Base-by-base conservation (phyloP, 768 basidiomycete species). In the Trametes elegans region DNA sequence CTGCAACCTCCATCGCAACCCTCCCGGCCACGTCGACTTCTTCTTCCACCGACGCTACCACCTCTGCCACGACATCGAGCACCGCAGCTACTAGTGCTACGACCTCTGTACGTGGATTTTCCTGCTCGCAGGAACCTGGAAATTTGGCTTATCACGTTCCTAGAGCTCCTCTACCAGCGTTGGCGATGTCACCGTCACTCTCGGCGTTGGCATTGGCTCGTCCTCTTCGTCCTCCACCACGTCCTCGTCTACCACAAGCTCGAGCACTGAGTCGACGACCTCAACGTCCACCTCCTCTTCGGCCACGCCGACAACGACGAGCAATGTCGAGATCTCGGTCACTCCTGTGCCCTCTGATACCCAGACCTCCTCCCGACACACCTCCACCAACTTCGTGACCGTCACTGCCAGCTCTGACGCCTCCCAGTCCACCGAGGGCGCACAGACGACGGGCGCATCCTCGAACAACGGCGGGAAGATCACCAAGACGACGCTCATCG, bases 401-500 rank as follows among this genome's bases (percentile, higher is more conserved):
- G 36, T 55, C 49, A 53, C 52, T 13, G 40, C 38, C 29, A 44
- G 59, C 38, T 58, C 69, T 27, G 67, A 73, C 10, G 58, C 67
- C 26, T 66, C 75, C 2, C 34, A 53, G 14, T 59, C 71, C 3
- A 56, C 67, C 13, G 32, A 63, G 2, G 27, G 48, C 39, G 43
- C 57, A 8, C 32, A 58, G 13, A 29, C 46, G 23, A 45, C 64
- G 5, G 38, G 62, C 18, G 57, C 59, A 18, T 34, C 68, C 5
- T 27, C 67, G 1, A 16, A 57, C 55, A 76, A 70, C 29, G 16
- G 21, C 47, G 73, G 80, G 5, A 70, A 81, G 51, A 66, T 77
- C 56, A 72, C 74, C 8, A 70, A 69, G 43, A 70, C 75, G 21
- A 75, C 76, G 1, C 59, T 79, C 49, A 90, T 84, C 16, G 76